Evolutionary conservation across 2,329 filamentous ascomycete species (phyloP), one percentile per base, ranked within the genome.

Genomic region (Fusarium setosum): DNA sequence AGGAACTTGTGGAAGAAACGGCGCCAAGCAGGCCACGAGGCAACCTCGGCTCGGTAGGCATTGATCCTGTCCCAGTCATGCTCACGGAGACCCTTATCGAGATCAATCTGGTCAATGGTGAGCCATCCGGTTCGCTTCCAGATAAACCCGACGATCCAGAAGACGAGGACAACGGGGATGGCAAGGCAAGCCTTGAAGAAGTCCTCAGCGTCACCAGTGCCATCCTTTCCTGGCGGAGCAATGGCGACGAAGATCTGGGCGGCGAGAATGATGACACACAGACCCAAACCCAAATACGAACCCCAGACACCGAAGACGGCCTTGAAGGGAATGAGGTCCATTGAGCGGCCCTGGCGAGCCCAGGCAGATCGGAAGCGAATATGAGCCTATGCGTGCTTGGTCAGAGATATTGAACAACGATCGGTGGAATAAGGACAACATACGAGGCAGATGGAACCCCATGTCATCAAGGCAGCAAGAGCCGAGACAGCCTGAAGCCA

Each of bases 61-160:
- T 88, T 83, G 74, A 89, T 87, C 15, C 76, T 76, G 7, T 89
- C 87, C 86, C 86, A 90, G 72, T 91, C 84, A 49, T 90, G 82
- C 75, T 87, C 84, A 59, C 89, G 83, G 35, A 89, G 84, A 62
- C 89, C 89, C 24, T 83, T 84, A 72, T 92, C 89, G 53, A 92
- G 83, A 68, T 92, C 89, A 58, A 92, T 91, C 67, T 91, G 78
- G 24, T 81, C 77, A 3, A 86, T 74, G 21, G 74, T 82, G 53
- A 89, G 80, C 86, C 87, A 91, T 17, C 84, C 84, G 21, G 81
- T 75, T 38, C 86, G 80, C 82, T 92, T 92, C 89, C 89, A 92
- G 63, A 86, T 13, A 73, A 84, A 91, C 7, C 89, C 87, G 42
- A 74, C 72, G 41, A 80, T 45, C 83, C 85, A 88, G 75, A 89